A percentile compares a stretch with the other conserved stretches of the same genome.
phyloP scores from a whole-genome alignment of 176 grass and related monocot genomes.

The Bonia amplexicaulis region DNA sequence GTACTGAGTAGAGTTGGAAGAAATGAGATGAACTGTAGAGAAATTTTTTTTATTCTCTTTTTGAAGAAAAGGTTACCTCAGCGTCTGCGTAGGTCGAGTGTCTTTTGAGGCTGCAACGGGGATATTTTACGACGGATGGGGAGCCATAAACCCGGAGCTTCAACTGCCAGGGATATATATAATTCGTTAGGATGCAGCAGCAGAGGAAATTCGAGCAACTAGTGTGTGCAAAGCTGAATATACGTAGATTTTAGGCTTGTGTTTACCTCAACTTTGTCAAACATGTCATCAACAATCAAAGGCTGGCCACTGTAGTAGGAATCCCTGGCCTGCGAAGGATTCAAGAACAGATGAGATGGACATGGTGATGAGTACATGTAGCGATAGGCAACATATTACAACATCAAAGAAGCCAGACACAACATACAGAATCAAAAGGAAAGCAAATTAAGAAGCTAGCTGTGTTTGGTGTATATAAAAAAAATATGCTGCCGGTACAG shows the following conservation, averaged over 20 bases:
- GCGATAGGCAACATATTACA: background rate
- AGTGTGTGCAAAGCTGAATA: background rate
- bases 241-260: background rate
- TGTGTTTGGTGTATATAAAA: background rate
- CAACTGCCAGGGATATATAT: slow-evolving; percentile 31
- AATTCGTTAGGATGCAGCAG: background rate
- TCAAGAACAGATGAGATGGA: background rate
- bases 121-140: slow-evolving; percentile 85
- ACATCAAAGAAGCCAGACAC: background rate
- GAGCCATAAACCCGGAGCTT: slow-evolving; percentile 90
- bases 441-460: background rate
- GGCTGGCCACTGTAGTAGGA: slow-evolving; percentile 92
- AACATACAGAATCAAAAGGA: background rate
- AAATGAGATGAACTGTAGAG: background rate
- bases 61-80: slow-evolving; percentile 53
- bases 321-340: slow-evolving; percentile 60
- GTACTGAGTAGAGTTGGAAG: background rate
- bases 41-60: background rate
- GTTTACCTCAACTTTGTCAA: slow-evolving; percentile 94
- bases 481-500: too few relatives aligned
- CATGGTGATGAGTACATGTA: background rate
- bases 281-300: slow-evolving; percentile 91
- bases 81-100: slow-evolving; percentile 83
- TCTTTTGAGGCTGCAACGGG: slow-evolving; percentile 80
- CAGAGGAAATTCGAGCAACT: background rate